Percentiles rank a stretch among this genome's conserved stretches.
Conservation (phyloP, 2,329 filamentous ascomycete genomes). For the Fusarium floridanum region DNA sequence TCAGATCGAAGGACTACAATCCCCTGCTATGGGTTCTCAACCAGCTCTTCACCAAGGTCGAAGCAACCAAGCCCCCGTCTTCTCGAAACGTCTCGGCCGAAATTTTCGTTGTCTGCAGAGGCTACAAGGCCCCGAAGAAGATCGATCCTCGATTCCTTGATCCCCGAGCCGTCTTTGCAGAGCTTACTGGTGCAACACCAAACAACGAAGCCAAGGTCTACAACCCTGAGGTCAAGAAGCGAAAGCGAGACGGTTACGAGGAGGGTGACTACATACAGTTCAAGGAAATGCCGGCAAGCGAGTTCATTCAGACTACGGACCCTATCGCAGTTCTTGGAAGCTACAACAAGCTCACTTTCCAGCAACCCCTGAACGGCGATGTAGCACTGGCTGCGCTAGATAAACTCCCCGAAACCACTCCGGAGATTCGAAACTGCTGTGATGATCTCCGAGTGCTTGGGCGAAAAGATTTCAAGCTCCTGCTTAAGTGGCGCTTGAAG, state of each 20-base stretch:
- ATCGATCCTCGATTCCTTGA: slow-evolving; percentile 95
- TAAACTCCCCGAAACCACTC: slow-evolving; percentile 87
- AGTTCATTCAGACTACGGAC: slow-evolving; percentile 94
- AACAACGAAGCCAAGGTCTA: slow-evolving; percentile 99
- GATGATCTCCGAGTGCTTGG: slow-evolving; percentile 90
- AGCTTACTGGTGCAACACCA: slow-evolving; percentile 84
- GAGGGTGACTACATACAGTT: slow-evolving; percentile 95
- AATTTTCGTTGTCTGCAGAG: slow-evolving; percentile 97
- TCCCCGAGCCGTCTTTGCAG: slow-evolving; percentile 89
- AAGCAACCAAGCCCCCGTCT: slow-evolving; percentile 96
- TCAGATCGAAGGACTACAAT: slow-evolving; percentile 97
- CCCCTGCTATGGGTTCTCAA: slow-evolving; percentile 97
- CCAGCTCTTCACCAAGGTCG: slow-evolving; percentile 93
- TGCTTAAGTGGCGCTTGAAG: slow-evolving; percentile 90
- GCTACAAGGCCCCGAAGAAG: slow-evolving; percentile 93
- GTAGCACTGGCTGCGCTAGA: slow-evolving; percentile 88
- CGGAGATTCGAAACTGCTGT: slow-evolving; percentile 84
- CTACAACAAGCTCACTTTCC: slow-evolving; percentile 86
- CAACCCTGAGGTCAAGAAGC: slow-evolving; percentile 97
- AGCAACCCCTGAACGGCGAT: slow-evolving; percentile 83
- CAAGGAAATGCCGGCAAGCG: slow-evolving; percentile 88
- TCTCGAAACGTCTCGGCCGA: slow-evolving; percentile 97
- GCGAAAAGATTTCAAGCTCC: slow-evolving; percentile 91
- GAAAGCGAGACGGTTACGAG: slow-evolving; percentile 97
- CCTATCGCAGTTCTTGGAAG: slow-evolving; percentile 92